Percentiles rank a stretch among this genome's conserved stretches.
Conservation (phyloP, 805 yeast species). For the Lipomyces chichibuensis region DNA sequence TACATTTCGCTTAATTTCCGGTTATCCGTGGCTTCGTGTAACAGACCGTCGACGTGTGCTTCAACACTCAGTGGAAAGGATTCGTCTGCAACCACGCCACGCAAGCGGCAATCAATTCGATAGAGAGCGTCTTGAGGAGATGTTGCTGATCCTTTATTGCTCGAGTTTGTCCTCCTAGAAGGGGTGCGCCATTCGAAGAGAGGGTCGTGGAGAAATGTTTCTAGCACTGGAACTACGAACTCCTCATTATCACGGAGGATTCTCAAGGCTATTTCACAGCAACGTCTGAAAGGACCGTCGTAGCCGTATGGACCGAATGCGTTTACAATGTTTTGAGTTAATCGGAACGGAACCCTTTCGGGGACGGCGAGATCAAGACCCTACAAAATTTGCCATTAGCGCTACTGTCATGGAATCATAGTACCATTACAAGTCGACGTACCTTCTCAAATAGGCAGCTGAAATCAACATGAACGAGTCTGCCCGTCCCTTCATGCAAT, state of each 20-base stretch:
- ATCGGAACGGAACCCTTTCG: conserved; percentile 90
- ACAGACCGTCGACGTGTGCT: conserved; percentile 89
- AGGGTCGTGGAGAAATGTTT: conserved; percentile 91
- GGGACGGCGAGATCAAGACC: conserved; percentile 72
- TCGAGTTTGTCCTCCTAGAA: conserved; percentile 4
- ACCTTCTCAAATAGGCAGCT: conserved; percentile 92
- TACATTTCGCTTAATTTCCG: conserved; percentile 83
- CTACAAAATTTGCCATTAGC: conserved; percentile 62
- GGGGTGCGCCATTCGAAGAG: conserved; percentile 72
- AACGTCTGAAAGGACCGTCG: conserved; percentile 84
- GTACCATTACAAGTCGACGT: conserved; percentile 48
- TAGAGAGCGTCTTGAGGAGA: conserved; percentile 31
- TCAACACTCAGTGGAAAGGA: conserved; percentile 86
- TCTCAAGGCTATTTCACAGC: conserved; percentile 80
- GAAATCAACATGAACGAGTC: conserved; percentile 89
- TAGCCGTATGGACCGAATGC: conserved; percentile 87
- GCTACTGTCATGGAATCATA: conserved; percentile 89
- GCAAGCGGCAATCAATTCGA: conserved; percentile 22
- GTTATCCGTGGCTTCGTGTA: conserved; percentile 75
- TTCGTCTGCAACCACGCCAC: conserved; percentile 22
- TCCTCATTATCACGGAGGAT: conserved; percentile 78
- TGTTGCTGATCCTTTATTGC: conserved; percentile 14
- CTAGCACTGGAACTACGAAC: conserved; percentile 83
- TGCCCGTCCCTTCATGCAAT: conserved; percentile 72
- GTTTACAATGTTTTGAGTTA: conserved; percentile 85